Base-by-base conservation (phyloP, 805 yeast species). In the Teunomyces pallodes region DNA sequence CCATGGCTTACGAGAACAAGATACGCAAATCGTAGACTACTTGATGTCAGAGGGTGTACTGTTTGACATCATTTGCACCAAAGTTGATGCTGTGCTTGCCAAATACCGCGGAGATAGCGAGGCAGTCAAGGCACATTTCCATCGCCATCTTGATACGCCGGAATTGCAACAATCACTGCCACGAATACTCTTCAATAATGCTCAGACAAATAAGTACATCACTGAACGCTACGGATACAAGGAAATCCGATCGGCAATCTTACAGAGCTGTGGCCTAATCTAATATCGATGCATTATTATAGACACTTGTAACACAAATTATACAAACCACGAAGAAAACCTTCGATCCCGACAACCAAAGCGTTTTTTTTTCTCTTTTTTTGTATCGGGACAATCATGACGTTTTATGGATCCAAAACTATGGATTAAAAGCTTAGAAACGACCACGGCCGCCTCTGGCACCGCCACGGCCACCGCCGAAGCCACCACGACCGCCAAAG, bases 31-130 rank as follows among this genome's bases (percentile, higher is more conserved):
- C 6, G 62, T 87, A 2, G 75, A 76, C 3, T 69, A 75, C 43
- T 64, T 90, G 42, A 68, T 66, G 1, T 67, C 67, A 1, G 58
- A 68, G 43, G 96, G 92, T 0, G 71, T 83, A 3, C 82, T 87
- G 0, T 88, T 84, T 64, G 92, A 87, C 50, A 66, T 90, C 5
- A 79, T 90, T 0, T 79, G 89, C 62, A 90, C 95, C 24, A 90
- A 90, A 57, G 78, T 84, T 42, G 97, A 90, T 61, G 74, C 74
- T 51, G 58, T 85, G 4, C 59, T 63, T 12, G 45, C 57, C 9
- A 65, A 61, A 30, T 42, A 52, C 29, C 59, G 51, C 29, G 46
- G 50, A 9, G 45, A 45, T 30, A 32, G 29, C 36, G 30, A 32
- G 5, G 46, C 45, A 14, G 65, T 61, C 4, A 71, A 70, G 9